Percentiles rank a stretch among this genome's conserved stretches.
phyloP scores from a whole-genome alignment of 441 rosid species.

The Eruca vesicaria region DNA sequence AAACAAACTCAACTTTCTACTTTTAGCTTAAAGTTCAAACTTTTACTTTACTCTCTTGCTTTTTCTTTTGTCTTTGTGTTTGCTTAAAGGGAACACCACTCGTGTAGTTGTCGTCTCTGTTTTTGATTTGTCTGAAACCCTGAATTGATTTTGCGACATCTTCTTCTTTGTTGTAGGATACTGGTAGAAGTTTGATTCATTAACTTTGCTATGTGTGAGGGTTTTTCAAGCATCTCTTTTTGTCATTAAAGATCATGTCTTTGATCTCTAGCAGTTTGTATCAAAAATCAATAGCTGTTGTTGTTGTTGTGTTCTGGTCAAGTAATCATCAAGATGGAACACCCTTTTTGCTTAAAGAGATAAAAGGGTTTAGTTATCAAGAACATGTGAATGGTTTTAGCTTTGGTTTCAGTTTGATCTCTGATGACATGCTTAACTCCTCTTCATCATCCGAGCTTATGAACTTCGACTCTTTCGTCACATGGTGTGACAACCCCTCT shows the following conservation, averaged over 20 bases:
- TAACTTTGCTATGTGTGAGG: not conserved
- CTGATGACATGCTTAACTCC: constrained; percentile 48
- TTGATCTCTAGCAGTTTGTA: not conserved
- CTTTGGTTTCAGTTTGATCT: too few species aligned
- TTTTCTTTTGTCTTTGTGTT: not conserved
- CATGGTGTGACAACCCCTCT: constrained; percentile 59
- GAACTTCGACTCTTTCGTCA: constrained; percentile 61
- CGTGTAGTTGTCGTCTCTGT: constrained; percentile 2
- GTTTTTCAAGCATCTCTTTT: not conserved
- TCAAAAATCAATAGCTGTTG: not conserved
- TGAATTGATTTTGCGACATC: constrained; percentile 4
- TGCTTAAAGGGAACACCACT: constrained; percentile 2
- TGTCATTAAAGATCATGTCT: not conserved
- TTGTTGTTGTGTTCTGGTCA: not conserved
- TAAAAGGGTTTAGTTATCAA: constrained; percentile 49
- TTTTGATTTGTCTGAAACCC: not conserved
- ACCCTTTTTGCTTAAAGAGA: constrained; percentile 50
- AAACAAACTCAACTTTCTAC: constrained; percentile 14
- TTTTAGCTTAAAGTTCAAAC: constrained; percentile 5
- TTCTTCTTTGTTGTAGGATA: constrained; percentile 24
- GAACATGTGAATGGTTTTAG: constrained; percentile 44
- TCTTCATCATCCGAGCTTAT: constrained; percentile 53
- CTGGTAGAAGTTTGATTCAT: constrained; percentile 20
- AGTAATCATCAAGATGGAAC: constrained; percentile 45
- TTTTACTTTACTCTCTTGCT: not conserved